phyloP scores from a whole-genome alignment of 768 basidiomycete genomes.

The Tylopilus plumbeoviolaceoides region DNA sequence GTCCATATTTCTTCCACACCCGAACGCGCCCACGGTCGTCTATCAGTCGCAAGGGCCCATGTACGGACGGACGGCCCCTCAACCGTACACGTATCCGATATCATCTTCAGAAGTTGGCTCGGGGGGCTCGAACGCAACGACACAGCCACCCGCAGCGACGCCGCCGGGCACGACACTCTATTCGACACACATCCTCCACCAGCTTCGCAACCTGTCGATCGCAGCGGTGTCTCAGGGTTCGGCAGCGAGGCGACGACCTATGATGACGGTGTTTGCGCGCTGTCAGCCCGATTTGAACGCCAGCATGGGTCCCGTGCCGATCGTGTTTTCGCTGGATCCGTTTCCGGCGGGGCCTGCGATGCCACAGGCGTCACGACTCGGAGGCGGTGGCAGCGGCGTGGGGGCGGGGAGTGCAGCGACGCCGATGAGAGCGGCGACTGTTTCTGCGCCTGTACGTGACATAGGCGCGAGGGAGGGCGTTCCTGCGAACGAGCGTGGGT shows the following conservation, averaged over 20 bases:
- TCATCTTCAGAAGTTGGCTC: constrained; percentile 5
- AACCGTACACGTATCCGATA: constrained; percentile 11
- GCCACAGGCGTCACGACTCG: constrained; percentile 2
- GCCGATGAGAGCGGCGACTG: constrained; percentile 29
- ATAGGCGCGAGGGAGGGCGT: constrained; percentile 6
- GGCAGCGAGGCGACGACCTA: constrained; percentile 6
- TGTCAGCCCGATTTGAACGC: constrained; percentile 47
- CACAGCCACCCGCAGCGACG: background rate
- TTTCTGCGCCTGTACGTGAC: constrained; percentile 30
- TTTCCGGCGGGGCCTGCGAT: constrained; percentile 20
- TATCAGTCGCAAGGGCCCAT: constrained; percentile 45
- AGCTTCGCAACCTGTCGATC: constrained; percentile 18
- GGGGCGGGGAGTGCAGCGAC: background rate
- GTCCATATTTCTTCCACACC: constrained; percentile 51
- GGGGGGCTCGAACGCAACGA: background rate
- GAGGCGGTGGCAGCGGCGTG: background rate
- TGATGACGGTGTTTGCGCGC: constrained; percentile 56
- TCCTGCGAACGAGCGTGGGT: background rate
- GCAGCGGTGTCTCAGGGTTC: constrained; percentile 20
- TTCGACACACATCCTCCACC: constrained; percentile 26
- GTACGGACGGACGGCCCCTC: constrained; percentile 43
- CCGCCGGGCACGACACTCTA: constrained; percentile 29
- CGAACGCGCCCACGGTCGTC: constrained; percentile 46
- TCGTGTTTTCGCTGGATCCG: constrained; percentile 57
- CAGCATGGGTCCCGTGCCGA: constrained; percentile 56